These are phyloP conservation scores for Novymonas esmeraldas DNA, from an alignment of 208 protist species.

Conservation along the genomic window DNA sequence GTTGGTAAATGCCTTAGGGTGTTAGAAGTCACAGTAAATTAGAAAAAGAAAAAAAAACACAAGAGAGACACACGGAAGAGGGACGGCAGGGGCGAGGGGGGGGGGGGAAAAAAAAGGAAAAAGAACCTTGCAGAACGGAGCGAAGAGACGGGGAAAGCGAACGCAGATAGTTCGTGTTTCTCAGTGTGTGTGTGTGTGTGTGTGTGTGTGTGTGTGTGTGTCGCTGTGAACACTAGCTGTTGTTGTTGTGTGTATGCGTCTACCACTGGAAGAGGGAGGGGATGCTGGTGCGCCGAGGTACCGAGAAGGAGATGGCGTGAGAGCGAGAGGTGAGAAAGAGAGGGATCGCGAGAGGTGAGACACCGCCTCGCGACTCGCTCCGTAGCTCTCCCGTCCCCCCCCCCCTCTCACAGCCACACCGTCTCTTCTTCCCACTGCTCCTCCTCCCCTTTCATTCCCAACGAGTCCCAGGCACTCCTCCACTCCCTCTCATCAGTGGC, in stretches of 20 bases:
- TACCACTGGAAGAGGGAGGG: no score
- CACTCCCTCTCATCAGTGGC: no score
- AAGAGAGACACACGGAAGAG: not conserved
- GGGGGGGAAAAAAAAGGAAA: not conserved
- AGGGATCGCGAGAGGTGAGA: not conserved
- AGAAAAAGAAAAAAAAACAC: not conserved
- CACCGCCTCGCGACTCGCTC: no score
- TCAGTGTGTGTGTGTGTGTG: constrained; percentile 3
- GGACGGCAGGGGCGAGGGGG: no score
- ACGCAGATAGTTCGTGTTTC: not conserved
- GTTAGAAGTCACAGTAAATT: no score
- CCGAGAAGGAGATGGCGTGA: not conserved
- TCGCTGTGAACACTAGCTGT: no score
- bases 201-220: not conserved
- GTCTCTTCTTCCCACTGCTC: not conserved
- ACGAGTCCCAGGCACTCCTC: no score
- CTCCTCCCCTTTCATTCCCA: not conserved
- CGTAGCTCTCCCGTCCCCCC: no score
- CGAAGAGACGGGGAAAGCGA: not conserved
- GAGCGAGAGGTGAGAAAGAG: not conserved
- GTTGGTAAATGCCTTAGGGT: no score
- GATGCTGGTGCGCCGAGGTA: no score
- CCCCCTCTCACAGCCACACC: no score
- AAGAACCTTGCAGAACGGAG: not conserved
- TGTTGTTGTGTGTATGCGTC: no score